Percentiles rank a stretch among this genome's conserved stretches.
phyloP scores from a whole-genome alignment of 208 protist genomes.

The Leishmania amazonensis region DNA sequence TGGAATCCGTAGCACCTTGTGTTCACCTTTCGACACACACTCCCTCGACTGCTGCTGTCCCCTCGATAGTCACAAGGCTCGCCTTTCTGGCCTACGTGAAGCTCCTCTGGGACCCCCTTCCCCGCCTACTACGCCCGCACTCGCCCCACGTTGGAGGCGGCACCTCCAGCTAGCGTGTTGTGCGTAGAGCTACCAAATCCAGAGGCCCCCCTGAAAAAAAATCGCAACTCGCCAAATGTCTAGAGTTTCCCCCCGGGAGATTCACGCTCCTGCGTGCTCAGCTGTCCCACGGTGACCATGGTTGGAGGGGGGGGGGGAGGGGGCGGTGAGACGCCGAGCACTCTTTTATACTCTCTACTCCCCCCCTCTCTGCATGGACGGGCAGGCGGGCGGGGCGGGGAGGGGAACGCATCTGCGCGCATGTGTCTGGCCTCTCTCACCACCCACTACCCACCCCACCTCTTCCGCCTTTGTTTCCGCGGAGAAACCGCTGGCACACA shows the following conservation, averaged over 20 bases:
- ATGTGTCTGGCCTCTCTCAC: not conserved
- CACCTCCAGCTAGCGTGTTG: not conserved
- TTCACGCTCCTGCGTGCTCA: not conserved
- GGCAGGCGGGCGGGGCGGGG: not conserved
- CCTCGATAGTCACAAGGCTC: not conserved
- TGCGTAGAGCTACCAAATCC: not conserved
- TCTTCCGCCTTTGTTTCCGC: not conserved
- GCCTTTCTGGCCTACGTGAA: not conserved
- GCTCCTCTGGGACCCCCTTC: not conserved
- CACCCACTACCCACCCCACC: not conserved
- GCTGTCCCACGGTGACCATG: not conserved
- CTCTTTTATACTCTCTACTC: not conserved
- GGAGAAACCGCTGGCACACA: not conserved
- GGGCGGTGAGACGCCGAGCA: not conserved
- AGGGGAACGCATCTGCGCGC: not conserved
- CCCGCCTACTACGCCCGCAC: not conserved
- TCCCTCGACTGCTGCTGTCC: not conserved
- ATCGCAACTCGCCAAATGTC: not conserved
- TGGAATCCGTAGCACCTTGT: not conserved
- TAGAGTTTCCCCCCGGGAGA: not conserved
- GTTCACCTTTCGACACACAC: not conserved
- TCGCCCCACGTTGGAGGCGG: not conserved
- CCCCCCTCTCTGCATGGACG: not conserved
- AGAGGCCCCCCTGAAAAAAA: not conserved
- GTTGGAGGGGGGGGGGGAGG: not conserved